phyloP scores from a whole-genome alignment of 495 filamentous ascomycete genomes.

The Penicillium fimorum region DNA sequence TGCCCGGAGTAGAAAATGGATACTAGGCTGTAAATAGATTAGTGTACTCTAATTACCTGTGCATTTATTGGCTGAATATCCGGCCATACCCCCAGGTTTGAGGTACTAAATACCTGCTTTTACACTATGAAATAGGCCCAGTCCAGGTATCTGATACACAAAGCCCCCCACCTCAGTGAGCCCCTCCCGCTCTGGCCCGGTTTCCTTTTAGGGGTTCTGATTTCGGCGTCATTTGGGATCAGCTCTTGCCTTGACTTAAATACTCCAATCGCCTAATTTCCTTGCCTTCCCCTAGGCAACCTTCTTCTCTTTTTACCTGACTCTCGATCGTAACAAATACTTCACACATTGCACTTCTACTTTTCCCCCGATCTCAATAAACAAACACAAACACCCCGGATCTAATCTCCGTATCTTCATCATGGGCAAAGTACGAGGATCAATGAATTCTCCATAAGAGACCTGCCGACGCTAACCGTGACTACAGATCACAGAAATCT shows the following conservation, averaged over 20 bases:
- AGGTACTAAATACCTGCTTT: constrained; percentile 3
- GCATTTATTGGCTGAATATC: neutral
- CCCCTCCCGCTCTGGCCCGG: constrained; percentile 21
- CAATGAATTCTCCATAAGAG: neutral
- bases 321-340: constrained; percentile 5
- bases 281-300: neutral
- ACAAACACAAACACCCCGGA: constrained; percentile 8
- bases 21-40: neutral
- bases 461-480: constrained; percentile 22
- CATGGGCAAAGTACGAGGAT: constrained; percentile 47
- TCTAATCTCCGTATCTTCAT: constrained; percentile 20
- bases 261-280: constrained; percentile 3
- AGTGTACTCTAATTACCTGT: neutral
- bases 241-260: constrained; percentile 17
- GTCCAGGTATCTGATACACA: constrained; percentile 1
- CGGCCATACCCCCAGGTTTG: neutral
- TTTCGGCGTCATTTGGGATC: constrained; percentile 22
- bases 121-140: neutral
- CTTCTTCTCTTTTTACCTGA: neutral
- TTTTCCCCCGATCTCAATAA: constrained; percentile 4
- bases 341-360: neutral
- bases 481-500: constrained; percentile 70
- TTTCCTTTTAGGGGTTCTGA: constrained; percentile 6
- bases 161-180: constrained; percentile 10
- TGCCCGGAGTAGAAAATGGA: constrained; percentile 7